Percentiles rank a stretch among this genome's conserved stretches.
Evolutionary conservation across 352 stramenopile species (phyloP).

Genomic region (Thraustochytrium sp.): DNA sequence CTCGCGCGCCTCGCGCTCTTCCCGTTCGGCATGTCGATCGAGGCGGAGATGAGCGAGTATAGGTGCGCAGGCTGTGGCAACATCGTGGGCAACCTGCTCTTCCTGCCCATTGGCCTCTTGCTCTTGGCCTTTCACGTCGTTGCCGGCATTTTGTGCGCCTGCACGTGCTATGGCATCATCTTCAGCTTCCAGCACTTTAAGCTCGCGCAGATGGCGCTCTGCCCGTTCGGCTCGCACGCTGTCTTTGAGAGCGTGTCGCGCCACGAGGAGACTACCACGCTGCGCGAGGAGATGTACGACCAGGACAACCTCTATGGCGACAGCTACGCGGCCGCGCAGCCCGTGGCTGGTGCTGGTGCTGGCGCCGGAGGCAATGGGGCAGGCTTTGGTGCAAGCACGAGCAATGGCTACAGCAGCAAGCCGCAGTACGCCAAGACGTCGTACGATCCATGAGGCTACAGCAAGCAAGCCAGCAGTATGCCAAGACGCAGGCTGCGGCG

Average conservation of each 20-base stretch:
- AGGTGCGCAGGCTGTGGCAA: background rate
- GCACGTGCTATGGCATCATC: slow-evolving; percentile 38
- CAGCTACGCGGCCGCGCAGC: too few species aligned
- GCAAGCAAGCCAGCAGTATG: too few species aligned
- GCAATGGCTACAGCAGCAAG: background rate
- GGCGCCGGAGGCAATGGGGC: background rate
- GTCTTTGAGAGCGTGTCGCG: background rate
- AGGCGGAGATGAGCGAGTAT: background rate
- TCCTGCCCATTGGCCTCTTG: background rate
- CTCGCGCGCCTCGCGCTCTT: slow-evolving; percentile 12
- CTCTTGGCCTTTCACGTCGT: background rate
- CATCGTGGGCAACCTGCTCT: slow-evolving; percentile 6
- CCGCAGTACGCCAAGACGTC: background rate
- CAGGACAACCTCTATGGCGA: background rate
- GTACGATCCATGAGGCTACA: too few species aligned
- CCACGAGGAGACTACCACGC: background rate
- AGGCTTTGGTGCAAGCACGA: background rate
- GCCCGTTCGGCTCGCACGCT: background rate
- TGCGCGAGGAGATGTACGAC: background rate
- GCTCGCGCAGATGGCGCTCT: slow-evolving; percentile 35
- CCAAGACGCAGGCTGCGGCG: too few species aligned
- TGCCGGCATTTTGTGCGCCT: slow-evolving; percentile 19
- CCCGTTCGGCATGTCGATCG: slow-evolving; percentile 1
- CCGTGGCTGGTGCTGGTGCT: too few species aligned
- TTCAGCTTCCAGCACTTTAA: slow-evolving; percentile 37